Conservation (phyloP, 108 stramenopile species). For the Epipyxis sp. region DNA sequence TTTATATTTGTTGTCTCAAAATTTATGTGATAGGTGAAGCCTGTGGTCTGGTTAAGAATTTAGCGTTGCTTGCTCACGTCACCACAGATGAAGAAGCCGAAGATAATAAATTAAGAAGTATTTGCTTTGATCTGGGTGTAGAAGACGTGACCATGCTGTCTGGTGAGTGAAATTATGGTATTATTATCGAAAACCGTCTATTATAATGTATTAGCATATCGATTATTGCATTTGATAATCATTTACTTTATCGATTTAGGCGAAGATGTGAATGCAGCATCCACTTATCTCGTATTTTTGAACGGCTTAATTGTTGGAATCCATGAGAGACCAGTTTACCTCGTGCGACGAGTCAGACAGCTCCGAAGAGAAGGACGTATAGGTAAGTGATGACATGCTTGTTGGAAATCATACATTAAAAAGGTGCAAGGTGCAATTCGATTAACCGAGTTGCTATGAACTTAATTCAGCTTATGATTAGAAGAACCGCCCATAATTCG, state of each 20-base stretch:
- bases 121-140: constrained; percentile 89
- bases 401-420: too few relatives aligned
- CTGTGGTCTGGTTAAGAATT: constrained; percentile 95
- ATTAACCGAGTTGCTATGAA: too few relatives aligned
- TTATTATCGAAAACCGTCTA: too few relatives aligned
- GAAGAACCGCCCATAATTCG: too few relatives aligned
- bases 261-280: constrained; percentile 59
- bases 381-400: too few relatives aligned
- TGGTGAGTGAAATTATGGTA: constrained; percentile 85
- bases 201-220: too few relatives aligned
- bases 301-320: constrained; percentile 88
- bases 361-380: constrained; percentile 11
- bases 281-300: constrained; percentile 79
- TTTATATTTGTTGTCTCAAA: too few relatives aligned
- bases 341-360: background rate
- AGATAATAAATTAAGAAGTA: constrained; percentile 65
- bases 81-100: constrained; percentile 88
- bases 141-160: constrained; percentile 83
- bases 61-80: constrained; percentile 94
- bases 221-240: too few relatives aligned
- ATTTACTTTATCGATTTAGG: too few relatives aligned
- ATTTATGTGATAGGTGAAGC: too few relatives aligned
- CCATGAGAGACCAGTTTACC: background rate
- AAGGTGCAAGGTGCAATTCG: too few relatives aligned
- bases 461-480: too few relatives aligned